A percentile compares a stretch with the other conserved stretches of the same genome.
These are phyloP conservation scores for Cadophora luteo-olivacea DNA, from an alignment of 2,329 filamentous ascomycete species.

Conservation along the genomic window DNA sequence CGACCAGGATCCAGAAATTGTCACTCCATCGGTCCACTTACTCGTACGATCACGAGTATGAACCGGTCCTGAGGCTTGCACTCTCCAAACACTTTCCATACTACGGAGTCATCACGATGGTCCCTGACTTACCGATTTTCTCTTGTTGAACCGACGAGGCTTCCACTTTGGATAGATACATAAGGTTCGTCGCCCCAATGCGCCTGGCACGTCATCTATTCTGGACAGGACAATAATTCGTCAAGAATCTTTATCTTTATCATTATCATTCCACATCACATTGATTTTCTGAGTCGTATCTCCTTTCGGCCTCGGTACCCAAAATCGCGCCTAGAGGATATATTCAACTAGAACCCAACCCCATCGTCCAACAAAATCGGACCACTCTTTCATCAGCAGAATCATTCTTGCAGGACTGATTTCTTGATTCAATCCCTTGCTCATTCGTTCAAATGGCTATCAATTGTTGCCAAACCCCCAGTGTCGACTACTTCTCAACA, in stretches of 20 bases:
- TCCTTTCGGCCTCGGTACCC: constrained; percentile 23
- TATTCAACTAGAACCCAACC: constrained; percentile 18
- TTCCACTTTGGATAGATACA: constrained; percentile 25
- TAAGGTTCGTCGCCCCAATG: constrained; percentile 32
- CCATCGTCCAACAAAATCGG: constrained; percentile 12
- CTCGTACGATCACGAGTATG: constrained; percentile 39
- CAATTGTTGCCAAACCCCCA: constrained; percentile 18
- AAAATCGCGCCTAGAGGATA: constrained; percentile 16
- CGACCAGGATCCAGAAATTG: constrained; percentile 20
- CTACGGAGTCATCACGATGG: constrained; percentile 20
- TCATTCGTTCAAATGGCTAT: constrained; percentile 27
- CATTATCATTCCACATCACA: constrained; percentile 18
- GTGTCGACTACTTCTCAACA: constrained; percentile 25
- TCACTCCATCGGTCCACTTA: constrained; percentile 34
- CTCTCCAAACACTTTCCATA: constrained; percentile 29
- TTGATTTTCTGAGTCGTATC: background rate
- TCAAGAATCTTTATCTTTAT: constrained; percentile 18
- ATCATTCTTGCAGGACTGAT: constrained; percentile 2
- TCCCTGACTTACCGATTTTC: constrained; percentile 21
- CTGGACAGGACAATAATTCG: constrained; percentile 29
- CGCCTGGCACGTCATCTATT: constrained; percentile 31
- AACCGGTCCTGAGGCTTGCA: constrained; percentile 33
- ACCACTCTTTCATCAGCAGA: constrained; percentile 17
- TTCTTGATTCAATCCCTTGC: background rate
- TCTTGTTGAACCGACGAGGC: constrained; percentile 21